Conservation (phyloP, 2,329 filamentous ascomycete genomes). For the Fonsecaea erecta region DNA sequence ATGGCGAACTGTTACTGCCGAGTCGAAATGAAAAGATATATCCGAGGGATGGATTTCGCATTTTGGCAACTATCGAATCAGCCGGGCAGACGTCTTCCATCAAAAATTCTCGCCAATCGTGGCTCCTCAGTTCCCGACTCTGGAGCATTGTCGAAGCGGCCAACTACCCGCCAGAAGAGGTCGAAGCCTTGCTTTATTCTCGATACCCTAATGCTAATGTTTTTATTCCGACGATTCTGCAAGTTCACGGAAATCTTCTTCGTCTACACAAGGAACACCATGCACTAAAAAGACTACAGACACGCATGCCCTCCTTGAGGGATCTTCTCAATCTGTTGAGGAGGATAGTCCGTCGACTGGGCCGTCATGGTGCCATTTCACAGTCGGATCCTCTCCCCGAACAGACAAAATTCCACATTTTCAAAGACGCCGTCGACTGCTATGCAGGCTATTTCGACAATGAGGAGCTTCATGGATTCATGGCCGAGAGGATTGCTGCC, state of each 20-base stretch:
- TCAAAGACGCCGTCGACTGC: conserved; percentile 90
- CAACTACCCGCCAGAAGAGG: conserved; percentile 69
- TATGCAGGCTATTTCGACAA: conserved; percentile 82
- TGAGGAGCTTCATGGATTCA: conserved; percentile 60
- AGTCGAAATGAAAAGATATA: conserved; percentile 84
- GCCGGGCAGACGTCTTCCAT: conserved; percentile 68
- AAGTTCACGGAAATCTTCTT: conserved; percentile 56
- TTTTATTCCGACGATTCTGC: conserved; percentile 61
- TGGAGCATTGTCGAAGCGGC: conserved; percentile 79
- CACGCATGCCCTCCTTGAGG: conserved; percentile 67
- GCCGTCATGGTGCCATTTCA: background rate
- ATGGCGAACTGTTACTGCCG: conserved; percentile 86
- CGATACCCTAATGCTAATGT: conserved; percentile 71
- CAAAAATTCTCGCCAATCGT: conserved; percentile 62
- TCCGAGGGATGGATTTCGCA: conserved; percentile 81
- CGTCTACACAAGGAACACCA: conserved; percentile 39
- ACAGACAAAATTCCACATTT: conserved; percentile 77
- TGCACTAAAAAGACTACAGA: conserved; percentile 41
- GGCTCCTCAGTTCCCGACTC: conserved; percentile 58
- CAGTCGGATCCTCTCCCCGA: conserved; percentile 60
- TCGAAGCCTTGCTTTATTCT: conserved; percentile 72
- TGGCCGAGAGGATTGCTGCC: conserved; percentile 76
- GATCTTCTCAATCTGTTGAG: conserved; percentile 93
- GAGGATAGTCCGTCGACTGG: conserved; percentile 71
- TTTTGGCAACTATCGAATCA: conserved; percentile 89